Base-by-base conservation (phyloP, 2,329 filamentous ascomycete genomes). In the Penicillium sp. region DNA sequence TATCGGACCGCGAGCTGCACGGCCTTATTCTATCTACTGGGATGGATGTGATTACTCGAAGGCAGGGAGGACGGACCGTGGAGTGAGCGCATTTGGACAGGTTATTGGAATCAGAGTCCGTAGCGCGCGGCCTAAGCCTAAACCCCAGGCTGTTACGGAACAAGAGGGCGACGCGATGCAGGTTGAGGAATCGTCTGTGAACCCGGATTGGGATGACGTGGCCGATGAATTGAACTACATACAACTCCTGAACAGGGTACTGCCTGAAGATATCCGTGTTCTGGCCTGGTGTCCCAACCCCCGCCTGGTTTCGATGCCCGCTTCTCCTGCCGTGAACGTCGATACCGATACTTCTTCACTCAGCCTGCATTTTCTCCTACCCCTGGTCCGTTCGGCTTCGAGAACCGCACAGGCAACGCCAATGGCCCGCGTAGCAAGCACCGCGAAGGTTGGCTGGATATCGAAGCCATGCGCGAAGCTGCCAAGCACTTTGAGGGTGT, bases 341-440 rank as follows among this genome's bases (percentile, higher is more conserved):
- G 87, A 56, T 98, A 98, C 73, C 84, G 88, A 47, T 98, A 98
- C 71, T 97, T 95, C 75, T 98, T 98, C 74, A 97, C 93, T 0
- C 89, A 96, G 65, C 93, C 93, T 0, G 87, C 86, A 1, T 95
- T 89, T 63, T 74, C 81, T 2, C 89, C 89, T 0, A 75, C 80
- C 4, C 81, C 85, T 0, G 71, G 76, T 1, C 63, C 75, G 16
- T 51, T 77, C 29, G 79, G 78, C 4, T 67, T 79, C 37, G 70
- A 72, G 28, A 62, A 57, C 54, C 58, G 61, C 41, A 49, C 44
- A 27, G 46, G 54, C 28, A 51, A 45, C 22, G 47, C 52, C 55
- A 51, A 56, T 3, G 59, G 61, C 23, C 46, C 50, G 10, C 47
- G 46, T 14, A 54, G 57, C 11, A 61, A 66, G 20, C 61, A 64